A percentile compares a stretch with the other conserved stretches of the same genome.
phyloP scores from a whole-genome alignment of 2,329 filamentous ascomycete genomes.

The Fusarium penzigii region DNA sequence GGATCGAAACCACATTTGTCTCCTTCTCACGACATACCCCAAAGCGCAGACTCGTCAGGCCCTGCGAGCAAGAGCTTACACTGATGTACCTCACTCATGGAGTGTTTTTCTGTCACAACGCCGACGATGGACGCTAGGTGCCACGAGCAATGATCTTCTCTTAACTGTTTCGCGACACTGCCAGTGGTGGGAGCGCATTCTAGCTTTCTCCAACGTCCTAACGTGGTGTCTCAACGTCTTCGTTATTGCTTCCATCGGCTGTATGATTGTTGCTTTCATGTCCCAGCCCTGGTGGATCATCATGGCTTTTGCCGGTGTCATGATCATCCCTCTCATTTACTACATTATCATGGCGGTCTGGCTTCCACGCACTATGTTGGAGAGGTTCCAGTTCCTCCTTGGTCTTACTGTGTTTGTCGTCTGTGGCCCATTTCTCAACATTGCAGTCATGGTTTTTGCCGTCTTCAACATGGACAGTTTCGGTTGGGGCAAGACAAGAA shows the following conservation, averaged over 20 bases:
- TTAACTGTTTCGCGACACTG: slow-evolving; percentile 18
- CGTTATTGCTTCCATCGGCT: slow-evolving; percentile 28
- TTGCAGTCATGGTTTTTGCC: slow-evolving; percentile 28
- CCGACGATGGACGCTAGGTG: slow-evolving; percentile 29
- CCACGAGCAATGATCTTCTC: slow-evolving; percentile 27
- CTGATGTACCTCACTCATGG: slow-evolving; percentile 40
- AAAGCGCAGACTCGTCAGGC: slow-evolving; percentile 41
- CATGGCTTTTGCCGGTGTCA: slow-evolving; percentile 26
- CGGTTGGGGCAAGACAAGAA: slow-evolving; percentile 30
- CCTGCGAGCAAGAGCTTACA: slow-evolving; percentile 41
- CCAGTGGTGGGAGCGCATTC: slow-evolving; percentile 28
- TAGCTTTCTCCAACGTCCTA: slow-evolving; percentile 25
- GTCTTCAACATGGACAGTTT: slow-evolving; percentile 30
- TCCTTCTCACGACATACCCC: slow-evolving; percentile 31
- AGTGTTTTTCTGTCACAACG: slow-evolving; percentile 40
- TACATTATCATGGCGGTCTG: slow-evolving; percentile 26
- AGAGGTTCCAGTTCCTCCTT: slow-evolving; percentile 20
- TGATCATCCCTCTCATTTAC: slow-evolving; percentile 27
- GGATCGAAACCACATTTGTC: slow-evolving; percentile 27
- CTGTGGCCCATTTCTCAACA: slow-evolving; percentile 27
- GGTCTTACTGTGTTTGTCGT: slow-evolving; percentile 24
- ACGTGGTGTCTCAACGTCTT: slow-evolving; percentile 28
- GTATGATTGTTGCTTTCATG: slow-evolving; percentile 31
- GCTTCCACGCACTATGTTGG: slow-evolving; percentile 25
- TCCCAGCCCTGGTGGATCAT: slow-evolving; percentile 28